Evolutionary conservation across 352 stramenopile genomes (phyloP).

Genomic region (Phytophthora cryptogea): DNA sequence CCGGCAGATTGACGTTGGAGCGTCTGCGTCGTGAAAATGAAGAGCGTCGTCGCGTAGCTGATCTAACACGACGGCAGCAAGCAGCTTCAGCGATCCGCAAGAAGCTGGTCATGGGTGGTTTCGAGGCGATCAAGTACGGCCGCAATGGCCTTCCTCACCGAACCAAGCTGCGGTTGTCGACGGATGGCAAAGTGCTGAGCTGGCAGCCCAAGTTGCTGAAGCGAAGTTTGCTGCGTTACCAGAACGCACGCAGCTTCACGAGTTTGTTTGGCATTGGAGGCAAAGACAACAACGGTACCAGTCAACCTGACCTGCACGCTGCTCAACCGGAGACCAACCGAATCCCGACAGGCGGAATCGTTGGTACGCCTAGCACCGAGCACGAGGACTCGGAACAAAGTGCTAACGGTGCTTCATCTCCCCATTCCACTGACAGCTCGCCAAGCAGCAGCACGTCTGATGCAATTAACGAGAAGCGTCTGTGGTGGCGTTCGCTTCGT

Average conservation of each 20-base stretch:
- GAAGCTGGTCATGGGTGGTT: conserved; percentile 69
- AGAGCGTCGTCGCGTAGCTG: conserved; percentile 46
- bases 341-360: conserved; percentile 31
- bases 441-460: conserved; percentile 44
- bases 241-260: conserved; percentile 71
- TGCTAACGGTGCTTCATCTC: conserved; percentile 26
- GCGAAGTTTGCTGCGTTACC: conserved; percentile 65
- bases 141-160: conserved; percentile 76
- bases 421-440: conserved; percentile 37
- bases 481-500: conserved; percentile 76
- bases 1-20: conserved; percentile 53
- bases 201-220: conserved; percentile 86
- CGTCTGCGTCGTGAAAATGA: conserved; percentile 48
- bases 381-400: conserved; percentile 26
- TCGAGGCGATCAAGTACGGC: conserved; percentile 83
- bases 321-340: conserved; percentile 36
- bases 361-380: conserved; percentile 20
- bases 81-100: conserved; percentile 69
- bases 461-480: conserved; percentile 60
- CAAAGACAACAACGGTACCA: conserved; percentile 41
- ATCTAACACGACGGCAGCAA: conserved; percentile 66
- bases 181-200: conserved; percentile 66
- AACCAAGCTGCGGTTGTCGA: conserved; percentile 75
- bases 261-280: conserved; percentile 61
- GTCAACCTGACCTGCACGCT: conserved; percentile 46